Conservation (phyloP, 179 eudicot species). For the Beta lomatogona region DNA sequence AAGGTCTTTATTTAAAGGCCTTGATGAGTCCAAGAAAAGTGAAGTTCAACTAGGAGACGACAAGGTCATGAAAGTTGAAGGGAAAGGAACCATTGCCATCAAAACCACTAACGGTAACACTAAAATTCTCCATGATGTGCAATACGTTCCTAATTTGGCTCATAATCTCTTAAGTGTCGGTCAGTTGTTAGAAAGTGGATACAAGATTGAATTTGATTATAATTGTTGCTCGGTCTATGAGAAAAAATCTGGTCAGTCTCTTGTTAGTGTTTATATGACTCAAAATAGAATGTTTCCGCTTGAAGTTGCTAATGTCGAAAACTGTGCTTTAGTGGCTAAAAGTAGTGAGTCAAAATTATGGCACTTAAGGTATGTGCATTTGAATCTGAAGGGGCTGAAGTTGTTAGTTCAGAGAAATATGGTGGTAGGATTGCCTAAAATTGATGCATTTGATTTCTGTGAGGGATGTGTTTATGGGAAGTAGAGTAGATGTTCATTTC, state of each 20-base stretch:
- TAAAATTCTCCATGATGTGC: conserved; percentile 18
- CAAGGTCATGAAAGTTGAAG: conserved; percentile 23
- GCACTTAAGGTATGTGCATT: too few species aligned
- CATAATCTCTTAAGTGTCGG: conserved; percentile 36
- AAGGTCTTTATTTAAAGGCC: background rate
- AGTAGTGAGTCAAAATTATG: too few species aligned
- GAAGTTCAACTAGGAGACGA: conserved; percentile 24
- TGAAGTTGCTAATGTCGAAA: too few species aligned
- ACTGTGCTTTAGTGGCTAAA: too few species aligned
- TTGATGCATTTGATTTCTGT: too few species aligned
- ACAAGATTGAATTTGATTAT: conserved; percentile 12
- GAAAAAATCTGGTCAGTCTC: background rate
- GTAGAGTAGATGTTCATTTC: too few species aligned
- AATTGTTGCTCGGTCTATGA: conserved; percentile 9
- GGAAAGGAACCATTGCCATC: conserved; percentile 15
- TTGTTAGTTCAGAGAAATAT: too few species aligned
- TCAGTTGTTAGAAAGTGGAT: conserved; percentile 17
- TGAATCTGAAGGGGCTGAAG: too few species aligned
- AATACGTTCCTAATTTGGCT: conserved; percentile 26
- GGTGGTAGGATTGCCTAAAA: too few species aligned
- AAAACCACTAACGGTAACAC: too few species aligned
- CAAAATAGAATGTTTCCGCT: too few species aligned
- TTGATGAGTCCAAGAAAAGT: conserved; percentile 18
- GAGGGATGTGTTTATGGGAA: too few species aligned
- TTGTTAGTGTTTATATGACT: conserved; percentile 4